These are phyloP conservation scores for Mucuna pruriens DNA, from an alignment of 306 rosid genomes.

Conservation along the genomic window DNA sequence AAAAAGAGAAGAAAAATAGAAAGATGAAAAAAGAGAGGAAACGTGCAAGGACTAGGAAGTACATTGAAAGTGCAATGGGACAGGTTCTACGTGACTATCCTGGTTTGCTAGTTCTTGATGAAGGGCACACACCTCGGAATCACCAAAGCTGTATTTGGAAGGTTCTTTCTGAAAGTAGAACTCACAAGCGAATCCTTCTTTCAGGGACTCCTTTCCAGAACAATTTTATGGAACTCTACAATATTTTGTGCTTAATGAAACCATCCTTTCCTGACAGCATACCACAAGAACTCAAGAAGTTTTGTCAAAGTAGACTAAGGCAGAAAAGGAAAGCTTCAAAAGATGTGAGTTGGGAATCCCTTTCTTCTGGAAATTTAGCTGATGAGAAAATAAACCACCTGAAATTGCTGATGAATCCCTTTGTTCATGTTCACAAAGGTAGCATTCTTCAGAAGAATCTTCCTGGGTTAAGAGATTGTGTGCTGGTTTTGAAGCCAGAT, in stretches of 20 bases:
- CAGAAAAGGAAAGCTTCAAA: not conserved
- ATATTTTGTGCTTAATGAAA: conserved; percentile 38
- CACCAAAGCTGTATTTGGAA: conserved; percentile 40
- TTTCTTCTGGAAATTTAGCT: not conserved
- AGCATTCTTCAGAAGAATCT: conserved; percentile 46
- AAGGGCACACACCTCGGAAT: conserved; percentile 52
- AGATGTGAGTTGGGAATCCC: not conserved
- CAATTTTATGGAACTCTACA: conserved; percentile 44
- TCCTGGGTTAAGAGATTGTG: conserved; percentile 48
- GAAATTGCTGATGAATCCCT: conserved; percentile 42
- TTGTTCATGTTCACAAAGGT: conserved; percentile 51
- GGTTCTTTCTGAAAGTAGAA: conserved; percentile 18
- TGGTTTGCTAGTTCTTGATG: conserved; percentile 51
- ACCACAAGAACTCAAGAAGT: conserved; percentile 32
- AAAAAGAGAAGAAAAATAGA: not conserved
- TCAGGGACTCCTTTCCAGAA: conserved; percentile 58
- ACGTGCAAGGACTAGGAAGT: not conserved
- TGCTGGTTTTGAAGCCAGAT: conserved; percentile 42
- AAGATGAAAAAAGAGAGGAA: not conserved
- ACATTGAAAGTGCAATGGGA: conserved; percentile 5
- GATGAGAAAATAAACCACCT: conserved; percentile 35
- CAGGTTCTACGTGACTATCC: conserved; percentile 41
- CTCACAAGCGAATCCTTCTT: conserved; percentile 43
- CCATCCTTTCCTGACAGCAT: conserved; percentile 40
- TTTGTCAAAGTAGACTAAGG: conserved; percentile 34